A percentile compares a stretch with the other conserved stretches of the same genome.
Evolutionary conservation across 164 flowering plant species (phyloP).

Genomic region (Cinnamomum micranthum): DNA sequence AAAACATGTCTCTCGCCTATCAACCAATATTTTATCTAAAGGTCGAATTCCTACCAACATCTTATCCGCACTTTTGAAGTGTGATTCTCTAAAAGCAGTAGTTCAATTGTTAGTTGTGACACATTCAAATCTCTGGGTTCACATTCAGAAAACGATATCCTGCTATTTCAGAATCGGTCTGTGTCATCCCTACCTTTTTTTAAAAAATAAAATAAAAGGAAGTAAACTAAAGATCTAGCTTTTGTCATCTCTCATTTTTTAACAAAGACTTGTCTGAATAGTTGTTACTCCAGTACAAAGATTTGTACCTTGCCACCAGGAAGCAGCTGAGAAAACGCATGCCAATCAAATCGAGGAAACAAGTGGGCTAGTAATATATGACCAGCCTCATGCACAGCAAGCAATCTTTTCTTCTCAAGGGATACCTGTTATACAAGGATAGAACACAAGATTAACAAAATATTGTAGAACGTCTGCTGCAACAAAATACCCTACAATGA

Average conservation of each 20-base stretch:
- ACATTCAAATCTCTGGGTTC: too few relatives aligned
- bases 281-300: neutral
- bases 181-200: too few relatives aligned
- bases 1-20: too few relatives aligned
- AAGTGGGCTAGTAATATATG: constrained; percentile 90
- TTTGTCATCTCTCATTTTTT: too few relatives aligned
- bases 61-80: too few relatives aligned
- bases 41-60: neutral
- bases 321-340: constrained; percentile 95
- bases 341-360: constrained; percentile 96
- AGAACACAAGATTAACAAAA: constrained; percentile 6
- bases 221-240: too few relatives aligned
- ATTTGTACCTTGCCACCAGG: constrained; percentile 90
- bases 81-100: neutral
- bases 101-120: neutral
- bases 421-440: constrained; percentile 49
- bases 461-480: neutral
- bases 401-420: constrained; percentile 71
- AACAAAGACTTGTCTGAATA: too few relatives aligned
- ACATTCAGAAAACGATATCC: too few relatives aligned
- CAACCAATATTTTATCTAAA: neutral
- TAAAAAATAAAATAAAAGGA: too few relatives aligned
- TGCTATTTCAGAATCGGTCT: too few relatives aligned
- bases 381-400: constrained; percentile 99
- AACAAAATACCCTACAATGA: constrained; percentile 3